Percentiles rank a stretch among this genome's conserved stretches.
These are phyloP conservation scores for Chrysoporthe deuterocubensis DNA, from an alignment of 2,329 filamentous ascomycete genomes.

Conservation along the genomic window DNA sequence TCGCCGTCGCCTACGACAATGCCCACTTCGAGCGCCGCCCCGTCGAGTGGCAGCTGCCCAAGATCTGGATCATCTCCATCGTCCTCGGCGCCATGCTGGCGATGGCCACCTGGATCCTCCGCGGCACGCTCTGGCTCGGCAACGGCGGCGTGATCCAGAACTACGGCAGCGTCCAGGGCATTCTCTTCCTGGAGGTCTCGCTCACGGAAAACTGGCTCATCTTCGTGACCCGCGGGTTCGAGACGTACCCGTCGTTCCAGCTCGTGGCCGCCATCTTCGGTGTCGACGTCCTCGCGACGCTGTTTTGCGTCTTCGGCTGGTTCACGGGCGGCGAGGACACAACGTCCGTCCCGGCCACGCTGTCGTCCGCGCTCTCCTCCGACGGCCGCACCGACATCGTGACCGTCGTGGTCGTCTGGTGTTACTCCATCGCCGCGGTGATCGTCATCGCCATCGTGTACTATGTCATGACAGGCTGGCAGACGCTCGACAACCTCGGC, in stretches of 20 bases:
- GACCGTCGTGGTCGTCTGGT: conserved; percentile 67
- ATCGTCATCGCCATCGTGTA: conserved; percentile 70
- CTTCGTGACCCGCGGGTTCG: conserved; percentile 74
- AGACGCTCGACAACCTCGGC: conserved; percentile 63
- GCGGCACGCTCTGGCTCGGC: conserved; percentile 68
- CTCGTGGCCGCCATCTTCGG: conserved; percentile 70
- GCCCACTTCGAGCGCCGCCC: conserved; percentile 75
- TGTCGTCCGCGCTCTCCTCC: conserved; percentile 41
- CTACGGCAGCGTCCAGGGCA: conserved; percentile 74
- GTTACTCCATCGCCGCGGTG: conserved; percentile 66
- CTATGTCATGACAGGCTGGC: conserved; percentile 62
- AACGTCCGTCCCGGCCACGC: conserved; percentile 38
- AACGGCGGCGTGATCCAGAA: conserved; percentile 76
- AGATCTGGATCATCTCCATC: conserved; percentile 79
- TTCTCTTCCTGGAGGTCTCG: conserved; percentile 74
- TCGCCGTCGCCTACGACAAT: conserved; percentile 79
- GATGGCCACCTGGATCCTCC: conserved; percentile 72
- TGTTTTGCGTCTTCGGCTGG: conserved; percentile 79
- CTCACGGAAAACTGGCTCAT: conserved; percentile 79
- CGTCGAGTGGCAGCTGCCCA: conserved; percentile 80
- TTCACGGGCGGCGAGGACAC: conserved; percentile 56
- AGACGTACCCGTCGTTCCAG: conserved; percentile 77
- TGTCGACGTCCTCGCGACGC: conserved; percentile 72
- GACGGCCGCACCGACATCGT: conserved; percentile 55
- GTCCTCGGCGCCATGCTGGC: conserved; percentile 72